Percentiles rank a stretch among this genome's conserved stretches.
Evolutionary conservation across 139 green algal species (phyloP).

Genomic region (Pleodorina starrii): DNA sequence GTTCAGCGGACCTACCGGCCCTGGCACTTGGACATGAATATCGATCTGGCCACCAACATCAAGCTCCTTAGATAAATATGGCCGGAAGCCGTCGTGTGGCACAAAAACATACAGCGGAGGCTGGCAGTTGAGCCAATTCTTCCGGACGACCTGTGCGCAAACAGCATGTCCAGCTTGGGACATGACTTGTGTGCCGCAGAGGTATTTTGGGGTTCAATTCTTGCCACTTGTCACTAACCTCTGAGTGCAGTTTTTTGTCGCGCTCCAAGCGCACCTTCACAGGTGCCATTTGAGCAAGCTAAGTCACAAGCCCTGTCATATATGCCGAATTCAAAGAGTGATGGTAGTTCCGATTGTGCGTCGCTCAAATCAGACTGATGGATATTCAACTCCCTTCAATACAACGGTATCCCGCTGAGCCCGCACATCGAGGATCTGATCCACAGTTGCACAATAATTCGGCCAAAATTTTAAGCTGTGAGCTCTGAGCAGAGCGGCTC

Average conservation of each 20-base stretch:
- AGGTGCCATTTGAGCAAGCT: background rate
- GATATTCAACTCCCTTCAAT: too few relatives aligned
- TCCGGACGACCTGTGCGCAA: background rate
- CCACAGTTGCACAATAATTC: too few relatives aligned
- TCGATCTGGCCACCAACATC: background rate
- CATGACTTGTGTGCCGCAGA: too few relatives aligned
- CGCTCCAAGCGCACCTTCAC: background rate
- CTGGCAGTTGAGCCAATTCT: background rate
- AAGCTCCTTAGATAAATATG: background rate
- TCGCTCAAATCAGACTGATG: too few relatives aligned
- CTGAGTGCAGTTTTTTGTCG: background rate
- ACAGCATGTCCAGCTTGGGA: too few relatives aligned
- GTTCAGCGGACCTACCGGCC: background rate
- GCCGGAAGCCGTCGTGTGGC: background rate
- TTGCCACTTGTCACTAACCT: background rate
- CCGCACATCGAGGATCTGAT: too few relatives aligned
- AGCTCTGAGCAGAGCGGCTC: too few relatives aligned
- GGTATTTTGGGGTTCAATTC: too few relatives aligned
- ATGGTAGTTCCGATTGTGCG: too few relatives aligned
- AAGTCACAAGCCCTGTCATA: background rate
- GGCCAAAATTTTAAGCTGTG: too few relatives aligned
- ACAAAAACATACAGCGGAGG: background rate
- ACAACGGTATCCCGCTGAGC: too few relatives aligned
- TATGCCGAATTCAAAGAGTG: too few relatives aligned
- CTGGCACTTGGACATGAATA: background rate